Evolutionary conservation across 352 stramenopile species (phyloP).

Genomic region (Phytophthora crassamura): DNA sequence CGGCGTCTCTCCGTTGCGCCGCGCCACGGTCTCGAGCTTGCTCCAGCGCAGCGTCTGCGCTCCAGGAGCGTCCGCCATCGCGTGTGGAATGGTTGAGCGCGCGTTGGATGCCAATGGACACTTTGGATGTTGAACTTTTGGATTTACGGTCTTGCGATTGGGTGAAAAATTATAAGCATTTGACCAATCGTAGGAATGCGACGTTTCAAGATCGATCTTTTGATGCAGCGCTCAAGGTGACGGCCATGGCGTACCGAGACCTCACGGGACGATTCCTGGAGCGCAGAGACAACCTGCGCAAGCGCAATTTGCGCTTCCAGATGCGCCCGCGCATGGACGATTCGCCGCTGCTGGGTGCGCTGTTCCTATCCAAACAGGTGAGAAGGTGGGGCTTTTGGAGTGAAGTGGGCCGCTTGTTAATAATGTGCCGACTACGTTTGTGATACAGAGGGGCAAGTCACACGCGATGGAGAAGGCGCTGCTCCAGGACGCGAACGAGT

Average conservation of each 20-base stretch:
- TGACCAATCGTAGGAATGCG: slow-evolving; percentile 27
- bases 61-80: slow-evolving; percentile 3
- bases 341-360: slow-evolving; percentile 42
- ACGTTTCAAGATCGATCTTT: slow-evolving; percentile 59
- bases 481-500: slow-evolving; percentile 64
- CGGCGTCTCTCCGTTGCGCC: slow-evolving; percentile 86
- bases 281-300: slow-evolving; percentile 54
- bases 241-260: slow-evolving; percentile 67
- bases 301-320: slow-evolving; percentile 64
- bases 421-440: slow-evolving; percentile 3
- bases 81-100: slow-evolving; percentile 13
- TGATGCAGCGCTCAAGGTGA: slow-evolving; percentile 3
- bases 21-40: slow-evolving; percentile 52
- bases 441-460: slow-evolving; percentile 49
- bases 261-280: slow-evolving; percentile 56
- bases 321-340: slow-evolving; percentile 55
- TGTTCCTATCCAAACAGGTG: slow-evolving; percentile 70
- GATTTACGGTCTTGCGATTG: slow-evolving; percentile 12
- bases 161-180: slow-evolving; percentile 19
- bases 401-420: neutral
- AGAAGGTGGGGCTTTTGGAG: neutral
- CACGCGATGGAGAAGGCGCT: slow-evolving; percentile 70
- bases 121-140: slow-evolving; percentile 23
- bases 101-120: slow-evolving; percentile 1
- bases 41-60: slow-evolving; percentile 58